Evolutionary conservation across 1,284 basidiomycete genomes (phyloP), one percentile per base, ranked within the genome.

Genomic region (Microbotryum silenes-acaulis): DNA sequence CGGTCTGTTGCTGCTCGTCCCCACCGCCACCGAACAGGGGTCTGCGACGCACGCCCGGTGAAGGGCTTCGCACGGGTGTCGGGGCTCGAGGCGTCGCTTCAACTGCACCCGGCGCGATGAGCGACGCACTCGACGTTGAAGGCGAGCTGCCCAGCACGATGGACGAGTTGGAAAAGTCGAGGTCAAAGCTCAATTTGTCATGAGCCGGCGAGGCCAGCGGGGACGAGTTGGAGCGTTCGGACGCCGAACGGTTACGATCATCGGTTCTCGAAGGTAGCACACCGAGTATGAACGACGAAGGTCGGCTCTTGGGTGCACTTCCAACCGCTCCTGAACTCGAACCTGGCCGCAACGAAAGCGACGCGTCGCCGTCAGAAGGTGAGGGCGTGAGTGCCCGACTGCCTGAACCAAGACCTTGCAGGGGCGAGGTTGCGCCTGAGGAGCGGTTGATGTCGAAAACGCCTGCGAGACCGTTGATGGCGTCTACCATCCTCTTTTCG

Each of bases 251-350:
- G 7, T 46, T 44, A 21, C 65, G 62, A 29, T 66, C 62, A 6
- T 57, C 48, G 16, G 62, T 46, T 42, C 37, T 42, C 37, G 64
- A 59, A 27, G 66, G 66, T 16, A 69, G 48, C 6, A 69, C 59
- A 48, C 64, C 67, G 56, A 69, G 62, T 18, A 69, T 69, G 60
- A 69, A 69, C 21, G 62, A 64, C 4, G 66, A 68, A 2, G 66
- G 62, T 21, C 66, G 56, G 27, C 59, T 63, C 54, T 59, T 61
- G 46, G 51, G 45, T 46, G 45, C 37, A 18, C 18, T 18, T 42
- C 42, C 50, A 12, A 52, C 54, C 4, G 27, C 29, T 4, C 42
- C 50, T 20, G 31, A 31, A 21, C 57, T 45, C 33, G 48, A 48
- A 2, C 52, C 21, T 21, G 16, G 31, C 14, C 20, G 57, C 18